Evolutionary conservation across 2,329 filamentous ascomycete genomes (phyloP).

Genomic region (Pyrenochaeta sp.): DNA sequence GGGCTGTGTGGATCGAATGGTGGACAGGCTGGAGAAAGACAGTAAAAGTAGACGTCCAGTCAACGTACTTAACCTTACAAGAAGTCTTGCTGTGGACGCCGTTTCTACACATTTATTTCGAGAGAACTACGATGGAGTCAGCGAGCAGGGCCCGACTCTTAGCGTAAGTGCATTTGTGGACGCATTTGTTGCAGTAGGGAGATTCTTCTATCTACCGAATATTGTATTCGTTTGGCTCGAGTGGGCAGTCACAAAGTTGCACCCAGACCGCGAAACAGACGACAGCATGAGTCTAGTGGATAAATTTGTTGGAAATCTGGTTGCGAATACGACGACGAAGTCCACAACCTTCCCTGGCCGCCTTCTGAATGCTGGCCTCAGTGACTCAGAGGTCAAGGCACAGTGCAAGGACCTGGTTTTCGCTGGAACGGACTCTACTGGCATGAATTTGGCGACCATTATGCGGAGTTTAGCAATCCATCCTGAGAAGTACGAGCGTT

Average conservation of each 20-base stretch:
- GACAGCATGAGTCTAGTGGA: conserved; percentile 53
- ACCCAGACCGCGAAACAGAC: conserved; percentile 40
- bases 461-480: conserved; percentile 24
- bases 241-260: conserved; percentile 44
- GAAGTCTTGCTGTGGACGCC: conserved; percentile 62
- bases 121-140: conserved; percentile 58
- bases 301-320: conserved; percentile 52
- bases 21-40: conserved; percentile 50
- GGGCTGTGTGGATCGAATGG: conserved; percentile 53
- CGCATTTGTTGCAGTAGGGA: conserved; percentile 61
- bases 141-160: conserved; percentile 40
- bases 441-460: conserved; percentile 38
- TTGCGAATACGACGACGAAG: conserved; percentile 40
- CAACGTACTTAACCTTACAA: conserved; percentile 59
- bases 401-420: conserved; percentile 61
- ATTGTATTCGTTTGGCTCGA: conserved; percentile 51
- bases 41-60: conserved; percentile 41
- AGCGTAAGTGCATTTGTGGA: conserved; percentile 62
- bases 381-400: conserved; percentile 54
- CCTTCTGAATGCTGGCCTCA: conserved; percentile 55
- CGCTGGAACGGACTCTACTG: conserved; percentile 38
- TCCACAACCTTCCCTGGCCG: conserved; percentile 58
- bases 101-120: conserved; percentile 63
- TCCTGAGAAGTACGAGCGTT: conserved; percentile 26
- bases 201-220: conserved; percentile 62